These are phyloP conservation scores for Orbilia javanica DNA, from an alignment of 2,329 filamentous ascomycete genomes.

Conservation along the genomic window DNA sequence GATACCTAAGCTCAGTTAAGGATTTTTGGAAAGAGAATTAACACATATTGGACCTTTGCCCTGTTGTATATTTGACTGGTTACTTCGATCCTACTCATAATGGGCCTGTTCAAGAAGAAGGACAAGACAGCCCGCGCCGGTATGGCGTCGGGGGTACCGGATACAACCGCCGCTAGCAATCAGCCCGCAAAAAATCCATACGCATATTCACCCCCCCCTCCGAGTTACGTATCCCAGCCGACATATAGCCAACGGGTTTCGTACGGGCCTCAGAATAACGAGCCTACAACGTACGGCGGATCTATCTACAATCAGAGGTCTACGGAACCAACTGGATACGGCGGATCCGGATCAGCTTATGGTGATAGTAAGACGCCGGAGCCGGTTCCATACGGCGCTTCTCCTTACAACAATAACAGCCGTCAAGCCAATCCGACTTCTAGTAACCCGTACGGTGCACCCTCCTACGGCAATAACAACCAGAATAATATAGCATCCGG, in stretches of 20 bases:
- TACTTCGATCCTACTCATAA: neutral
- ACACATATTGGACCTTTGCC: no score
- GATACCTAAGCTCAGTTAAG: neutral
- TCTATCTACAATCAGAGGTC: neutral
- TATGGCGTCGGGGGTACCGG: neutral
- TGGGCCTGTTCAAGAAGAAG: conserved; percentile 46
- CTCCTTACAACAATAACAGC: conserved; percentile 13
- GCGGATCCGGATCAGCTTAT: neutral
- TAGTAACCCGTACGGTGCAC: conserved; percentile 11
- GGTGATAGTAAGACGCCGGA: neutral
- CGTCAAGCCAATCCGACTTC: neutral
- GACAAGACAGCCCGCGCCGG: conserved; percentile 18
- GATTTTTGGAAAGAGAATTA: neutral
- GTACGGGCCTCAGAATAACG: neutral
- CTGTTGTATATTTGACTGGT: neutral
- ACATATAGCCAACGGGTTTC: neutral
- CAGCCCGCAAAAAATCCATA: neutral
- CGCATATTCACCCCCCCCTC: conserved; percentile 9
- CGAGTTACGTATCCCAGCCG: conserved; percentile 9
- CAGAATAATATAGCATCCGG: neutral
- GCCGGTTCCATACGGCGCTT: conserved; percentile 18
- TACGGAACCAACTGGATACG: neutral
- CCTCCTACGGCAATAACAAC: conserved; percentile 13
- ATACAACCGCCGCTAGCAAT: neutral
- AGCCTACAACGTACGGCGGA: neutral